Base-by-base conservation (phyloP, 768 basidiomycete genomes). In the Mycena rosella region DNA sequence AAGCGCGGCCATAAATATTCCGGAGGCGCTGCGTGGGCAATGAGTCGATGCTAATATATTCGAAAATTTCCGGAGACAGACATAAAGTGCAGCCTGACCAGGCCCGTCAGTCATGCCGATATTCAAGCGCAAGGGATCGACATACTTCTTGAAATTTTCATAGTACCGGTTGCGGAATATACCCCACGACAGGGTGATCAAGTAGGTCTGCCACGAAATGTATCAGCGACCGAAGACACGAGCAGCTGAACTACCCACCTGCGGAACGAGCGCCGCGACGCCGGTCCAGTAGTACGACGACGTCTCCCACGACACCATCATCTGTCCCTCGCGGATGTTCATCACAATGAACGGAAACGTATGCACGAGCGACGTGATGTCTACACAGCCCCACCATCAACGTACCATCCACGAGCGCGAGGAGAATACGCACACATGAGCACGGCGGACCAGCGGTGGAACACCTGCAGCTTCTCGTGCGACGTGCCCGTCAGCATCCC, bases 391-490 rank as follows among this genome's bases (percentile, higher is more conserved):
- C 9, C 38, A 4, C 17, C 7, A 40, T 8, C 38, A 40, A 8
- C 17, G 38, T 5, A 15, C 11, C 38, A 6, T 15, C 34, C 15
- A 36, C 34, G 15, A 36, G 34, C 34, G 34, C 8, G 34, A 42
- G 40, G 40, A 15, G 40, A 42, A 38, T 7, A 44, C 42, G 5
- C 14, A 79, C 78, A 79, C 78, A 79, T 79, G 34, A 79, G 58
- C 65, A 71, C 62, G 14, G 78, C 78, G 0, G 74, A 49, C 78
- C 78, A 79, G 26, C 77, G 76, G 65, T 80, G 80, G 62, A 74
- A 77, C 17, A 80, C 77, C 69, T 81, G 79, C 26, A 80, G 75
- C 51, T 77, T 77, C 64, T 80, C 80, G 69, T 81, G 79, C 36
- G 78, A 77, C 1, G 74, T 72, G 36, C 76, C 75, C 10, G 78